Percentiles rank a stretch among this genome's conserved stretches.
Evolutionary conservation across 2,329 filamentous ascomycete genomes (phyloP).

Genomic region (Aspergillus ustus): DNA sequence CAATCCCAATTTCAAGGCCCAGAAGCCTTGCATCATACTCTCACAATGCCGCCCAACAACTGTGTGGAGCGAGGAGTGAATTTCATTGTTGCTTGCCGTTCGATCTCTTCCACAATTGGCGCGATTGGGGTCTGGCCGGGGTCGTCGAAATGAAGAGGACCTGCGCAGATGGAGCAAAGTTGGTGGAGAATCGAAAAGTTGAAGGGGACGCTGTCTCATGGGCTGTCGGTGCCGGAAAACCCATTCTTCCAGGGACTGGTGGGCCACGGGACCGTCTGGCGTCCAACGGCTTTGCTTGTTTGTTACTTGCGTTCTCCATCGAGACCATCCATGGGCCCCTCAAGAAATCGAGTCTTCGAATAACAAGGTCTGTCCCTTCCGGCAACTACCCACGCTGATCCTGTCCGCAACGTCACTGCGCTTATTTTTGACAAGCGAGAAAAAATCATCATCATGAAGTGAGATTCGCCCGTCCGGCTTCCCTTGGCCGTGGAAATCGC

Average conservation of each 20-base stretch:
- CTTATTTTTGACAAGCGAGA: not conserved
- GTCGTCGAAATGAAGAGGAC: constrained; percentile 1
- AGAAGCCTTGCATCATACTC: not conserved
- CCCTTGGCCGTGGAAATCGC: not conserved
- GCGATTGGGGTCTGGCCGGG: not conserved
- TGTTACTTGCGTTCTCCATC: not conserved
- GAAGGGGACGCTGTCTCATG: not conserved
- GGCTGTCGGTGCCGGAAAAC: constrained; percentile 12
- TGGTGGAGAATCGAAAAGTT: not conserved
- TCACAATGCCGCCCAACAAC: constrained; percentile 2
- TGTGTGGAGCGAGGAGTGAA: constrained; percentile 11
- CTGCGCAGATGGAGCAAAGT: not conserved
- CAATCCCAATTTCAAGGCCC: not conserved
- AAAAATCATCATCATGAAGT: not conserved
- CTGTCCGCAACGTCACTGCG: not conserved
- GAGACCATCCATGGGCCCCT: not conserved
- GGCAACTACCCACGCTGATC: constrained; percentile 11
- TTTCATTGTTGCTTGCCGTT: not conserved
- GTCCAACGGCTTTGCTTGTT: constrained; percentile 13
- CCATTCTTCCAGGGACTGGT: not conserved
- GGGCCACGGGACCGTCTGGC: not conserved
- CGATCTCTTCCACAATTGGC: constrained; percentile 1
- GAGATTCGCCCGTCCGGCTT: not conserved
- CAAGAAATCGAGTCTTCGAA: not conserved
- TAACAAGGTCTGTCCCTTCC: not conserved